Evolutionary conservation across 1,139 yeast genomes (phyloP), one percentile per base, ranked within the genome.

Genomic region (Zygosaccharomyces sapae): DNA sequence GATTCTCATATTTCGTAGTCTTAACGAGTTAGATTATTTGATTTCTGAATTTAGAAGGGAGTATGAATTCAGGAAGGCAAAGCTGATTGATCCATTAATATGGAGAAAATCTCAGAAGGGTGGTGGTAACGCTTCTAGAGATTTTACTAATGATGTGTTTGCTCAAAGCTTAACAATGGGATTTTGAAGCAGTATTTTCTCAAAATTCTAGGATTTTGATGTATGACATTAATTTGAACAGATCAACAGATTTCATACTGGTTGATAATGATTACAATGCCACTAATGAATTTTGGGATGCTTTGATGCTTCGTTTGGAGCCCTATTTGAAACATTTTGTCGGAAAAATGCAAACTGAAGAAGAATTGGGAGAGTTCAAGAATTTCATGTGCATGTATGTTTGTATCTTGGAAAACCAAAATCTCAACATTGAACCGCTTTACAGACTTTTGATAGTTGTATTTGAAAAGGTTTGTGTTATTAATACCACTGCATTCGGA

Each of bases 281-380:
- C n/a, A 77, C 92, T 0, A 81, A 81, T 58, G 94, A 85, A 57
- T 73, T 87, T 46, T 92, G 95, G 92, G 86, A 82, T 43, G 79
- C 86, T 2, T 74, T 86, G 43, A 71, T 78, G 20, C 70, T 78
- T 13, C 80, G 81, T 55, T 68, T 84, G 39, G 72, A 76, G 45
- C 86, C 88, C 2, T 80, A 36, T 65, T 76, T 58, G 56, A 73
- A 45, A 59, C 70, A 54, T 58, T 68, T 61, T 45, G 64, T 64
- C 44, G 58, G 50, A 46, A 63, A 54, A 59, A 51, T 67, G 67
- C 38, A 64, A 57, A 44, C 54, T 1, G 68, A 70, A 5, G 68
- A 70, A 4, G 71, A 71, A 13, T 55, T 80, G 18, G 59, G 69
- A 7, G 71, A 70, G 34, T 66, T 81, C 43, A 78, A 86, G 55